These are phyloP conservation scores for Hortiboletus campestris DNA, from an alignment of 768 basidiomycete genomes.

Conservation along the genomic window DNA sequence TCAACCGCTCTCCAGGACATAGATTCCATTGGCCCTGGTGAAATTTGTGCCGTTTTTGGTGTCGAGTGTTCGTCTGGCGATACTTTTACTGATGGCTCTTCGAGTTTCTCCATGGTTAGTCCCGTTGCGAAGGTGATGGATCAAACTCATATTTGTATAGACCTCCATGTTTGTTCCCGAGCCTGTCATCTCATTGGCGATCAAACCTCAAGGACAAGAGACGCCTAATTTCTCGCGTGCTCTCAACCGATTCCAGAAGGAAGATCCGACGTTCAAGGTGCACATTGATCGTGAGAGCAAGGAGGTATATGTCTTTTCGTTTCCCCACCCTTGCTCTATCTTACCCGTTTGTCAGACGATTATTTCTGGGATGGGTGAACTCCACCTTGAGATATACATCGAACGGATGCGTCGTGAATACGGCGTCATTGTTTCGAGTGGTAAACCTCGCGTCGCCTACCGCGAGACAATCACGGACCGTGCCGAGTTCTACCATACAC, in stretches of 20 bases:
- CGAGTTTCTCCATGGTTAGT: constrained; percentile 88
- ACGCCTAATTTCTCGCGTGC: constrained; percentile 96
- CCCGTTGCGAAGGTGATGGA: neutral
- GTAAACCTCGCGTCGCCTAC: constrained; percentile 95
- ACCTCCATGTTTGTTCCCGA: constrained; percentile 99
- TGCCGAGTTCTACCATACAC: constrained; percentile 84
- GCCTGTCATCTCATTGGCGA: constrained; percentile 93
- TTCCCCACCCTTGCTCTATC: neutral
- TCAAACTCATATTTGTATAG: constrained; percentile 38
- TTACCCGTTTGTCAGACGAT: constrained; percentile 65
- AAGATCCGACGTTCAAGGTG: constrained; percentile 98
- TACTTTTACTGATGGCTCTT: constrained; percentile 93
- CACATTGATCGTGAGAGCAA: constrained; percentile 93
- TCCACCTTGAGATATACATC: constrained; percentile 98
- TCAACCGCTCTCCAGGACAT: constrained; percentile 62
- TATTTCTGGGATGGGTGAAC: constrained; percentile 99
- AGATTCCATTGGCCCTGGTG: constrained; percentile 89
- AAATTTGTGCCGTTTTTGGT: constrained; percentile 99
- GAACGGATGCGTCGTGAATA: constrained; percentile 99
- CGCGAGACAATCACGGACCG: constrained; percentile 88
- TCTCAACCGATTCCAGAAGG: constrained; percentile 95
- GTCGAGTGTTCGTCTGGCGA: constrained; percentile 98
- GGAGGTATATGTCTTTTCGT: constrained; percentile 54
- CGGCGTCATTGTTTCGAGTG: constrained; percentile 87
- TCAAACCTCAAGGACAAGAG: constrained; percentile 90